Evolutionary conservation across 371 early-diverging fungal genomes (phyloP), one percentile per base, ranked within the genome.

Genomic region (Mucor velutinosus): DNA sequence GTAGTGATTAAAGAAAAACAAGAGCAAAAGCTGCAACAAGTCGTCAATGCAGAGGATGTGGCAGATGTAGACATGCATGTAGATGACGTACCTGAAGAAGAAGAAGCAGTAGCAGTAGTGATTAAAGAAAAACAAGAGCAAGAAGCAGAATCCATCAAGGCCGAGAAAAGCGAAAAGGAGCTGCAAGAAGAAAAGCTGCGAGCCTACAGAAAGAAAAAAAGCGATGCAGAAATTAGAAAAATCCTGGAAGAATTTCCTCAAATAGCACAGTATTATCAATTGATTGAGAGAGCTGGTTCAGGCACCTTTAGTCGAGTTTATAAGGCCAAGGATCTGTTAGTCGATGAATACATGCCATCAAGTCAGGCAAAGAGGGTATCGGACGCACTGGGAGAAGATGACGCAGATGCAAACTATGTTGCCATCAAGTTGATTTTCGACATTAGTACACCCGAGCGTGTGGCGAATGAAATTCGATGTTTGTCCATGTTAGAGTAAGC

Each of bases 251-350:
- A 73, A 8, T 89, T 90, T 43, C 86, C 89, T 7, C 77, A 77
- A 0, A 62, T 90, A 1, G 65, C 79, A 19, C 75, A 80, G 1
- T 79, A 85, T 61, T 95, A 89, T 67, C 66, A 81, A 29, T 75
- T 94, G 12, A 35, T 93, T 14, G 85, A 84, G 41, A 90, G 90
- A 76, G 88, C 91, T 61, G 94, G 94, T 2, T 66, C 53, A 43
- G 94, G 99, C 19, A 96, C 99, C 0, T 99, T 99, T 75, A 94
- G 95, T 72, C 88, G 90, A 0, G 99, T 99, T 6, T 99, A 95
- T 82, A 93, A 93, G 69, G 99, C 97, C 7, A 73, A 89, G 32
- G 94, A 94, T 71, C 65, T 92, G 27, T 71, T 86, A 25, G 86
- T 89, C 62, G 73, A 86, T 23, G 66, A 79, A 12, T 92, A 88